Evolutionary conservation across 1,284 basidiomycete genomes (phyloP).

Genomic region (Ustilago loliicola): DNA sequence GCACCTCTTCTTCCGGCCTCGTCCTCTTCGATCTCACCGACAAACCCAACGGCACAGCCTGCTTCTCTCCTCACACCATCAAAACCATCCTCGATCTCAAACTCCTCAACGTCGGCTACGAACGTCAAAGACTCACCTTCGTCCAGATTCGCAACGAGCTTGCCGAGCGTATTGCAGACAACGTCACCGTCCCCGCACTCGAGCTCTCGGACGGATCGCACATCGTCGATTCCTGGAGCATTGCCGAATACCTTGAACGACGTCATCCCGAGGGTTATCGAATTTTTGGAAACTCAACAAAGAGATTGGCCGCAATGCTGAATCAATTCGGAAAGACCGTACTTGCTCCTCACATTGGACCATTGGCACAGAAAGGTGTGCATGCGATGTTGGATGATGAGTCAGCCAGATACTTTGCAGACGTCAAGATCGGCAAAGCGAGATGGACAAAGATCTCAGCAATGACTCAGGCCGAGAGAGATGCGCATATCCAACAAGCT

Average conservation of each 20-base stretch:
- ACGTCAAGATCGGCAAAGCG: conserved; percentile 53
- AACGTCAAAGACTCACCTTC: conserved; percentile 59
- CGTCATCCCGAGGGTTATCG: conserved; percentile 39
- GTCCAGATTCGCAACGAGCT: conserved; percentile 59
- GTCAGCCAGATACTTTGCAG: conserved; percentile 53
- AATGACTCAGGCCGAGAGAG: conserved; percentile 26
- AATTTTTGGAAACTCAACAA: conserved; percentile 49
- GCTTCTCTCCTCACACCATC: conserved; percentile 57
- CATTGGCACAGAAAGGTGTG: conserved; percentile 40
- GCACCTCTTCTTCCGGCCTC: conserved; percentile 38
- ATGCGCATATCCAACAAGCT: conserved; percentile 33
- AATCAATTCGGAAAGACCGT: conserved; percentile 53
- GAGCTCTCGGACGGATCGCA: conserved; percentile 56
- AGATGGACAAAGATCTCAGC: conserved; percentile 37
- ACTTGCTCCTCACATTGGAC: conserved; percentile 42
- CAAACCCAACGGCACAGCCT: conserved; percentile 25
- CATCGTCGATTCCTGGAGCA: conserved; percentile 59
- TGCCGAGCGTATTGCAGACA: conserved; percentile 40
- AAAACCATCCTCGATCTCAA: conserved; percentile 62
- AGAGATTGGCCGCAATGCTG: conserved; percentile 51
- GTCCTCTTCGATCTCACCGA: conserved; percentile 62
- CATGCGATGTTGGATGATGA: conserved; percentile 51
- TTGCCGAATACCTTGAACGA: conserved; percentile 56
- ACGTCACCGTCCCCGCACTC: conserved; percentile 60
- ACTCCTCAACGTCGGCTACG: conserved; percentile 58